Base-by-base conservation (phyloP, 2,329 filamentous ascomycete species). In the Ascochyta viciae-villosae region DNA sequence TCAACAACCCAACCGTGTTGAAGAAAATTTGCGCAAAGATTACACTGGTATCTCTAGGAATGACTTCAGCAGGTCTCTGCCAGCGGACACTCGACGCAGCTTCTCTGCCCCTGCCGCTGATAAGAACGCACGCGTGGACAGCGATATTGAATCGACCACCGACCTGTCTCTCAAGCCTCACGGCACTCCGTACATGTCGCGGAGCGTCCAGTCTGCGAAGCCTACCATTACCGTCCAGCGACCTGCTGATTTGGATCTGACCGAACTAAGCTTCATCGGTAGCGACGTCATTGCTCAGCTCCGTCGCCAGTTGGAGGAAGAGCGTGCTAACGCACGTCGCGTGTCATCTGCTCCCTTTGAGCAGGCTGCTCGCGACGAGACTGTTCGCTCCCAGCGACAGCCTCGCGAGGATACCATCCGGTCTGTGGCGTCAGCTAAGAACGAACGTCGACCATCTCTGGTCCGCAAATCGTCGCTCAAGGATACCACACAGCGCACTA, bases 391-490 rank as follows among this genome's bases (percentile, higher is more conserved):
- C 61, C 74, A 68, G 46, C 70, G 80, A 15, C 64, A 73, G 19
- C 39, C 68, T 23, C 71, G 73, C 3, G 77, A 79, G 41, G 75
- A 80, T 16, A 81, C 79, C 1, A 54, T 71, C 8, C 67, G 69
- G 19, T 76, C 74, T 62, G 74, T 65, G 40, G 72, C 45, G 66
- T 77, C 61, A 64, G 76, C 57, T 65, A 73, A 74, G 61, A 77
- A 75, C 62, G 71, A 70, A 46, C 68, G 73, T 23, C 78, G 72
- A 60, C 70, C 75, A 26, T 72, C 72, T 13, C 54, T 76, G 16
- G 79, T 80, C n/a, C 81, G 82, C 47, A 85, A 85, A 63, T 85
- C 83, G 1, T 85, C 83, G 0, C 67, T 85, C 61, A 84, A 82
- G 57, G 82, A 85, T 49, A 62, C 77, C 5, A 82, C 78, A 9